Conservation (phyloP, 768 basidiomycete species). For the Tricholoma sp. region DNA sequence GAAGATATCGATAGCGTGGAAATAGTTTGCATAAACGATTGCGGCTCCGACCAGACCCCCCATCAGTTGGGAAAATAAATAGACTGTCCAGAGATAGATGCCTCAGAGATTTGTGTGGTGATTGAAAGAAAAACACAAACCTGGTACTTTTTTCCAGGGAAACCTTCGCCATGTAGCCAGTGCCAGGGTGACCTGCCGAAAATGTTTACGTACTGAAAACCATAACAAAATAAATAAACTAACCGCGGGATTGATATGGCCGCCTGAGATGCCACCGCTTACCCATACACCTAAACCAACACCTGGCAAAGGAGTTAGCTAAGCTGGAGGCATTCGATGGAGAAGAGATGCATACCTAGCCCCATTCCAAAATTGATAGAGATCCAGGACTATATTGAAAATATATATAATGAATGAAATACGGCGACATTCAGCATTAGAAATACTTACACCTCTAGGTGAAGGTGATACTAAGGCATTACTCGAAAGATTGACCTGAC, state of each 20-base stretch:
- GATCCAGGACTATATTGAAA: slow-evolving; percentile 28
- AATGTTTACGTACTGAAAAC: slow-evolving; percentile 1
- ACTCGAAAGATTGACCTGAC: slow-evolving; percentile 43
- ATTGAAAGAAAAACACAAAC: slow-evolving; percentile 9
- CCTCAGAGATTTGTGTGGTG: too few relatives aligned
- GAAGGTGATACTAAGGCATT: slow-evolving; percentile 33
- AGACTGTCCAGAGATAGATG: slow-evolving; percentile 21
- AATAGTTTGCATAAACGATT: slow-evolving; percentile 61
- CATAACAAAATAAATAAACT: slow-evolving; percentile 3
- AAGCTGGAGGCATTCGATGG: background rate
- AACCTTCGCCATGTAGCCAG: slow-evolving; percentile 62
- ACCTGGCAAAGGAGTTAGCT: slow-evolving; percentile 18
- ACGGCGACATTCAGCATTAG: background rate
- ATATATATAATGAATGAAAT: background rate
- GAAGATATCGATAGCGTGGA: slow-evolving; percentile 58
- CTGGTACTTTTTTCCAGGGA: slow-evolving; percentile 68
- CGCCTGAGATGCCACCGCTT: slow-evolving; percentile 43
- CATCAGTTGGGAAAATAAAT: slow-evolving; percentile 58
- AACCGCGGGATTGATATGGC: slow-evolving; percentile 39
- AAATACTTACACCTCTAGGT: slow-evolving; percentile 40
- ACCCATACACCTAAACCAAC: slow-evolving; percentile 45
- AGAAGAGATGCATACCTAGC: slow-evolving; percentile 22
- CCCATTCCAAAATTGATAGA: slow-evolving; percentile 43
- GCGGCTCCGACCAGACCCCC: slow-evolving; percentile 59
- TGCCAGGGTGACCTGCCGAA: slow-evolving; percentile 51